phyloP scores from a whole-genome alignment of 768 basidiomycete species.

The Pisolithus marmoratus region DNA sequence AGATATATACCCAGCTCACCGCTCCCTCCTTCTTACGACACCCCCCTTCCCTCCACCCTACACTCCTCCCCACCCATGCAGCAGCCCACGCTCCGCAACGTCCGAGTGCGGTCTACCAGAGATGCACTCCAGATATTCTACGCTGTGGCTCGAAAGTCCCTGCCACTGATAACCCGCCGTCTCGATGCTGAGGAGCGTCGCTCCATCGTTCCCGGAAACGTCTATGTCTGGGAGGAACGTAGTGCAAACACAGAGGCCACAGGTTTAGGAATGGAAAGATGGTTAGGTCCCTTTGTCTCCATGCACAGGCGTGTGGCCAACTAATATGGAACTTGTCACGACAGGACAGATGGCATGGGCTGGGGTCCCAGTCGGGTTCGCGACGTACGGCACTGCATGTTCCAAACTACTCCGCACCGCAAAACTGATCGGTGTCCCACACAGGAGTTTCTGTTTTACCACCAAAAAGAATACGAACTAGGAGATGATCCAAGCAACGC shows the following conservation, averaged over 20 bases:
- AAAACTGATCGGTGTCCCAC: conserved; percentile 3
- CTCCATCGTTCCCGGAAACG: conserved; percentile 67
- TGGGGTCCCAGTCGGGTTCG: conserved; percentile 81
- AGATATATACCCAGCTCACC: conserved; percentile 33
- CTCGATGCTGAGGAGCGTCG: conserved; percentile 79
- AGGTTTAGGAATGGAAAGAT: conserved; percentile 83
- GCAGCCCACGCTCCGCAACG: conserved; percentile 66
- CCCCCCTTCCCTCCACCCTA: conserved; percentile 20
- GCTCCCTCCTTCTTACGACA: conserved; percentile 2
- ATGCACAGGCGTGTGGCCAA: background rate
- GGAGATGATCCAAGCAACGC: conserved; percentile 36
- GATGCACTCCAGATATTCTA: conserved; percentile 82
- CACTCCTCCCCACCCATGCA: conserved; percentile 45
- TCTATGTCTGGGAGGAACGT: conserved; percentile 87
- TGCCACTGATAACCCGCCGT: conserved; percentile 75
- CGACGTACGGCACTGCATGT: conserved; percentile 23
- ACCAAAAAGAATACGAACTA: conserved; percentile 42
- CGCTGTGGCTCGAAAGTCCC: conserved; percentile 60
- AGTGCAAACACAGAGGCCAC: conserved; percentile 77
- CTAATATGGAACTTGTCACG: conserved; percentile 2
- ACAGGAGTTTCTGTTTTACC: conserved; percentile 53
- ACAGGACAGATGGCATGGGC: conserved; percentile 63
- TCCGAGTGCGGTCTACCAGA: conserved; percentile 71
- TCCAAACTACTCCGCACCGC: background rate
- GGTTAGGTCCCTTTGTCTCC: conserved; percentile 36